Conservation (phyloP, 1,139 yeast species). For the Blastobotrys proliferans region DNA sequence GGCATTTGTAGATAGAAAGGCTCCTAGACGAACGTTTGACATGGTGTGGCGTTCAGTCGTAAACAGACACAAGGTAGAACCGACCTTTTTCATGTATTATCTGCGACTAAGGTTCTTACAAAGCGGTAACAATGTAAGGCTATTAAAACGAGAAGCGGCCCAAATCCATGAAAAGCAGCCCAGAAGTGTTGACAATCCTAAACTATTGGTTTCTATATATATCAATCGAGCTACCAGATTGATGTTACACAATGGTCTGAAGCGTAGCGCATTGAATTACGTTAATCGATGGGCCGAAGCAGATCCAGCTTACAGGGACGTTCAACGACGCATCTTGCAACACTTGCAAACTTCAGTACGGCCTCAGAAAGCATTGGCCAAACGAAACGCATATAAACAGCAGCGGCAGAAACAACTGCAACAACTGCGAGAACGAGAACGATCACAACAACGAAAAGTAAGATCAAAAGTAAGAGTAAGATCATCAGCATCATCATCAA, state of each 20-base stretch:
- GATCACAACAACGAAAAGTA: not conserved
- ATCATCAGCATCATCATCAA: not conserved
- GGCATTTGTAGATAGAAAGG: conserved; percentile 25
- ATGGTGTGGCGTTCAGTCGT: conserved; percentile 27
- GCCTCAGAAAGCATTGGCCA: not conserved
- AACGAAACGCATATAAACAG: not conserved
- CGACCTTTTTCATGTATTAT: conserved; percentile 22
- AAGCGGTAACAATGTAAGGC: conserved; percentile 14
- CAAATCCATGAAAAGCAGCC: conserved; percentile 10
- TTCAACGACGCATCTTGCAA: conserved; percentile 15
- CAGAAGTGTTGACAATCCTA: conserved; percentile 4
- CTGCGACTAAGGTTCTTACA: conserved; percentile 17
- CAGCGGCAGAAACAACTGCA: not conserved
- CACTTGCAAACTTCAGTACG: conserved; percentile 18
- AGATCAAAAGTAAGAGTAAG: not conserved
- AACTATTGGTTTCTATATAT: conserved; percentile 14
- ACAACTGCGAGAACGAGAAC: not conserved
- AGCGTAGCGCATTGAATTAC: conserved; percentile 19
- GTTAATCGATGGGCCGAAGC: conserved; percentile 19
- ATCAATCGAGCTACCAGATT: conserved; percentile 19
- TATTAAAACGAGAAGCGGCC: conserved; percentile 16
- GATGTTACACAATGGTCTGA: conserved; percentile 18
- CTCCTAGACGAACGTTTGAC: conserved; percentile 24
- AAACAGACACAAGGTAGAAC: conserved; percentile 17
- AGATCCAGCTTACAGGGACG: conserved; percentile 18